phyloP scores from a whole-genome alignment of 805 yeast species.

The Yamadazyma kitorensis region DNA sequence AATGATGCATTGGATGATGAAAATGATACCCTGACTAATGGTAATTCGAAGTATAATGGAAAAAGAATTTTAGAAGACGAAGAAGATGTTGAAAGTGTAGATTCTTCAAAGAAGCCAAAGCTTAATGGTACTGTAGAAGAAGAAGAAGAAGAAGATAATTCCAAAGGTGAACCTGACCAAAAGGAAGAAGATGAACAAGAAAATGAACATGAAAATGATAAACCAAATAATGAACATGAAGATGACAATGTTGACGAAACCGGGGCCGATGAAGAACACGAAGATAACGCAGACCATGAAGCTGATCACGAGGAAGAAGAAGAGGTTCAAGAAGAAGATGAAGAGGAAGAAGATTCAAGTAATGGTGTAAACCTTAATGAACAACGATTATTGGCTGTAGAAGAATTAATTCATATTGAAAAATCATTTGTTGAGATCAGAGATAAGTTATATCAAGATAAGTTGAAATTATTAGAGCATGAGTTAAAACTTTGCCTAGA shows the following conservation, averaged over 20 bases:
- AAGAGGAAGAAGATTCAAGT: conserved; percentile 12
- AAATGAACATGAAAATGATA: conserved; percentile 7
- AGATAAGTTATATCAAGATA: conserved; percentile 82
- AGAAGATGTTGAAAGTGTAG: background rate
- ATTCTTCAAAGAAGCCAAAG: too few relatives aligned
- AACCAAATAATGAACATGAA: conserved; percentile 7
- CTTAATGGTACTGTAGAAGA: background rate
- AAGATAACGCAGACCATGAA: conserved; percentile 1
- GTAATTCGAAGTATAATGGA: too few relatives aligned
- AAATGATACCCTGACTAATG: background rate
- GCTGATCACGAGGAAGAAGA: conserved; percentile 7
- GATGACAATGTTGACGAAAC: conserved; percentile 2
- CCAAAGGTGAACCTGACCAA: conserved; percentile 8
- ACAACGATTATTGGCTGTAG: conserved; percentile 61
- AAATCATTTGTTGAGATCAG: conserved; percentile 81
- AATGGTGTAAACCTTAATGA: conserved; percentile 30
- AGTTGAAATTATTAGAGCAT: conserved; percentile 68
- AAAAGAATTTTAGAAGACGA: conserved; percentile 3
- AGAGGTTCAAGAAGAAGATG: conserved; percentile 14
- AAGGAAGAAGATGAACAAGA: conserved; percentile 8
- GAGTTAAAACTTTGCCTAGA: conserved; percentile 84
- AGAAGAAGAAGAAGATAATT: conserved; percentile 12
- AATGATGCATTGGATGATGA: background rate
- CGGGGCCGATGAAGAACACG: conserved; percentile 2
- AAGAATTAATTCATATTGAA: conserved; percentile 76